Conservation (phyloP, 2,329 filamentous ascomycete species). For the Chaetothyriales sp. region DNA sequence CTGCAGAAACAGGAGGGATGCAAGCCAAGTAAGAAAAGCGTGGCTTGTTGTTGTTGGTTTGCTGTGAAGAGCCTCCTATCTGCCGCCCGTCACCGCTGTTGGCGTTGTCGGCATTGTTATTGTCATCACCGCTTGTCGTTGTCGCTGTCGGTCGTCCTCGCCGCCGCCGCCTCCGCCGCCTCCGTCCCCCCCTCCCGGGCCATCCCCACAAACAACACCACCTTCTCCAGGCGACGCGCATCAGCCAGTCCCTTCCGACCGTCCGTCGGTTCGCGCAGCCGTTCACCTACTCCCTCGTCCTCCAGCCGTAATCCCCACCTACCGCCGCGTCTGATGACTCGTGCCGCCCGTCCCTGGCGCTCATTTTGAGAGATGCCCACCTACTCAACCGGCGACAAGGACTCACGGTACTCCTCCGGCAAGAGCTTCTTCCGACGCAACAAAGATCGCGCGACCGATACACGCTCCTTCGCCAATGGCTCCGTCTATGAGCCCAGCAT, state of each 20-base stretch:
- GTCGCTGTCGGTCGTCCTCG: not conserved
- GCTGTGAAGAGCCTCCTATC: no score
- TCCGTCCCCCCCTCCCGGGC: no score
- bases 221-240: not conserved
- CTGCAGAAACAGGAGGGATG: not conserved
- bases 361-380: constrained; percentile 28
- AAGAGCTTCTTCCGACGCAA: constrained; percentile 79
- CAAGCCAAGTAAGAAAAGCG: not conserved
- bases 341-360: not conserved
- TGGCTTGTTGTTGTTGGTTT: not conserved
- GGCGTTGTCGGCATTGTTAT: no score
- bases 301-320: not conserved
- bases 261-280: not conserved
- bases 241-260: not conserved
- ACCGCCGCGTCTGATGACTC: not conserved
- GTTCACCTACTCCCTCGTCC: no score
- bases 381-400: constrained; percentile 53
- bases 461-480: constrained; percentile 2
- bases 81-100: no score
- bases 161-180: no score
- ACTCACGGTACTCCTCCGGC: constrained; percentile 67
- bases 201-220: no score
- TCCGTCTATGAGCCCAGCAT: constrained; percentile 29
- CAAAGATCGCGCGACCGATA: constrained; percentile 41
- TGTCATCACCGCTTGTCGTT: not conserved